phyloP scores from a whole-genome alignment of 2,329 filamentous ascomycete genomes.

The Xylariomycetidae sp. region DNA sequence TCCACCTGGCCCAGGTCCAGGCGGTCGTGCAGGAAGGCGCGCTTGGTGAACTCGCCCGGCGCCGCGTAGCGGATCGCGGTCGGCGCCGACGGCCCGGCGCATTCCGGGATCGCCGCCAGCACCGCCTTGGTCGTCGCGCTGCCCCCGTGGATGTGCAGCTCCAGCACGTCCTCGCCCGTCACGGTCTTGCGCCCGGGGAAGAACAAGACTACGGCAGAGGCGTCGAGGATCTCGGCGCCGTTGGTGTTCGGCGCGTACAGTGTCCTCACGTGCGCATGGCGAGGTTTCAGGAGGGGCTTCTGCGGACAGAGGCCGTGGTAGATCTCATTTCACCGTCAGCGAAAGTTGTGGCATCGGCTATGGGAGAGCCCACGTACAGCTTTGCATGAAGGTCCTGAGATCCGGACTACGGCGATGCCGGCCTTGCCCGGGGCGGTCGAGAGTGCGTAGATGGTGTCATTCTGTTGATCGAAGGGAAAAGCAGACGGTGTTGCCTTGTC shows the following conservation, averaged over 20 bases:
- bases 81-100: conserved; percentile 17
- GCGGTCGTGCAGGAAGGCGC: conserved; percentile 81
- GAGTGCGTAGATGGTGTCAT: conserved; percentile 81
- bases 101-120: conserved; percentile 65
- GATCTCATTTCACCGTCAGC: conserved; percentile 40
- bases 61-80: conserved; percentile 73
- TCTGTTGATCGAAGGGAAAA: conserved; percentile 12
- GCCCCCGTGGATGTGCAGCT: conserved; percentile 92
- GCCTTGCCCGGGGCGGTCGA: conserved; percentile 81
- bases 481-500: no score
- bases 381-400: conserved; percentile 73
- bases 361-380: conserved; percentile 12
- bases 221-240: conserved; percentile 59
- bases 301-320: conserved; percentile 45
- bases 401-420: conserved; percentile 82
- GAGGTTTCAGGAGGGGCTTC: conserved; percentile 38
- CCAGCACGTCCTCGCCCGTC: conserved; percentile 87
- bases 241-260: conserved; percentile 50
- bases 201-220: conserved; percentile 72
- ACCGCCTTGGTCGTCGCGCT: conserved; percentile 84
- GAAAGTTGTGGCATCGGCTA: conserved; percentile 14
- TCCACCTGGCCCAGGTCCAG: conserved; percentile 82
- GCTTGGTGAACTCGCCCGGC: conserved; percentile 88
- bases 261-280: conserved; percentile 65
- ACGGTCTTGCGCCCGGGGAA: conserved; percentile 78